Base-by-base conservation (phyloP, 192 early-diverging fungal species). In the Bifiguratus adelaidae region DNA sequence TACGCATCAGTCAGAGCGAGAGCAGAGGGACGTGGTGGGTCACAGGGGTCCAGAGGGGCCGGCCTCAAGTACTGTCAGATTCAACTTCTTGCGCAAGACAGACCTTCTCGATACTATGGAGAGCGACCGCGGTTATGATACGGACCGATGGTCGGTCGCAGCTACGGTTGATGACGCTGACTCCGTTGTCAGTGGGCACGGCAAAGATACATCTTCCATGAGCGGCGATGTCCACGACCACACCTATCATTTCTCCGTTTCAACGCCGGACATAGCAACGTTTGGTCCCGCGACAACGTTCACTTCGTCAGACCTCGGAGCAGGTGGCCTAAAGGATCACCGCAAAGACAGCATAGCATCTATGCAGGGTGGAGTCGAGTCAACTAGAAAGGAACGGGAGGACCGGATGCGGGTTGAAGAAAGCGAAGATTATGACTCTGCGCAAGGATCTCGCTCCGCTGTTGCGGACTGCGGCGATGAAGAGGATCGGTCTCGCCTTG, bases 381-480 rank as follows among this genome's bases (percentile, higher is more conserved):
- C n/a, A n/a, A n/a, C n/a, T n/a, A n/a, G n/a, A n/a, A 21, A 38
- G 37, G 37, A 38, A 21, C 16, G 37, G 37, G 16, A 4, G 16
- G 16, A 38, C 16, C 16, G 22, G 22, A n/a, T 38, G 16, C 7
- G 16, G 7, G 37, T 20, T 8, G 32, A 33, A n/a, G 32, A 33
- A 9, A n/a, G n/a, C 32, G 32, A 33, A 21, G 37, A 38, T 21
- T 30, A 42, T 41, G 38, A 41, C 27, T 55, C 53, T 23, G 48
- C 53, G 2, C 36, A 58, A 32, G 20, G 32, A 2, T 50, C 56
- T 6, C 37, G 62, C 13, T 65, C 62, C 16, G 49, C 48, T 16
- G 62, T 56, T 8, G 62, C 62, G 22, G 62, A 65, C 23, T 65
- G 53, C 55, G 62, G 62, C 30, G 62, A 65, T 41, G 52, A 61